A percentile compares a stretch with the other conserved stretches of the same genome.
These are phyloP conservation scores for Ceriops zippeliana DNA, from an alignment of 345 rosid genomes.

Conservation along the genomic window DNA sequence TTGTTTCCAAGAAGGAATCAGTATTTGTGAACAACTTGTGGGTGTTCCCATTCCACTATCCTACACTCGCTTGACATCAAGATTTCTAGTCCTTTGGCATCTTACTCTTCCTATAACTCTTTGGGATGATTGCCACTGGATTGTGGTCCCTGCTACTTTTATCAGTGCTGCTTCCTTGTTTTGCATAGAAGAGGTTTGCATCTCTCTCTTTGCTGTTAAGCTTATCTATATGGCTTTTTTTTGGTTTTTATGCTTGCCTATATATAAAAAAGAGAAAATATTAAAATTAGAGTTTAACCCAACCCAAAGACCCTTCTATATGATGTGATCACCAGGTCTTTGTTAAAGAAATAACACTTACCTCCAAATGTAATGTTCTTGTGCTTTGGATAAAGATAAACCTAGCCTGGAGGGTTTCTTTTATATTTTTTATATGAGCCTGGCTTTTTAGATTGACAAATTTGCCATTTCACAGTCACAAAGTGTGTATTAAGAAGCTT, in stretches of 20 bases:
- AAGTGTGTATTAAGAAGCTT: no score
- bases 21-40: constrained; percentile 77
- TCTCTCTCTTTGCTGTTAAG: constrained; percentile 2
- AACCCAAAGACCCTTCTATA: background rate
- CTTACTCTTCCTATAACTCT: constrained; percentile 86
- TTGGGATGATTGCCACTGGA: constrained; percentile 99
- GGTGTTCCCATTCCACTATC: constrained; percentile 92
- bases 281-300: background rate
- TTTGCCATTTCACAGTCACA: no score
- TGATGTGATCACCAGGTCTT: no score
- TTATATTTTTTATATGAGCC: no score
- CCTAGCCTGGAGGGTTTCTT: no score
- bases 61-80: constrained; percentile 86
- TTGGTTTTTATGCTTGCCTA: background rate
- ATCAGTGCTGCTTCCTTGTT: constrained; percentile 91
- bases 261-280: background rate
- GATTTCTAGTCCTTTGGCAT: constrained; percentile 96
- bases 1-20: constrained; percentile 82
- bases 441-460: no score
- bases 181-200: constrained; percentile 92
- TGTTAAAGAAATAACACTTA: no score
- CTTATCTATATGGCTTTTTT: background rate
- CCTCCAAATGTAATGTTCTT: no score
- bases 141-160: constrained; percentile 92
- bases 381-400: no score